Conservation (phyloP, 1,139 yeast genomes). For the Geotrichum phurueaensis region DNA sequence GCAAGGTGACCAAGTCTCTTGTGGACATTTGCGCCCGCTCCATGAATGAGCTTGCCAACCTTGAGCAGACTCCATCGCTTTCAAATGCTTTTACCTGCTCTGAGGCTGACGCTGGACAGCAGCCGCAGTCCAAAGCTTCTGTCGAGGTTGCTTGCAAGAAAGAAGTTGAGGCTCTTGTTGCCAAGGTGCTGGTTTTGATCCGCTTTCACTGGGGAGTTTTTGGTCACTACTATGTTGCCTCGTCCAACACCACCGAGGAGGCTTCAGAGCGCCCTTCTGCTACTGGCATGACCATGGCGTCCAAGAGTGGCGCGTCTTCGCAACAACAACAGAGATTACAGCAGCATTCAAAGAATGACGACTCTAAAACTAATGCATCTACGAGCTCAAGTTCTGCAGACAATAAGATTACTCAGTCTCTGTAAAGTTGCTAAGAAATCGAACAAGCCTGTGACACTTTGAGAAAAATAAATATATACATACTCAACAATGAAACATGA, state of each 20-base stretch:
- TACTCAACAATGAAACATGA: no score
- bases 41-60: slow-evolving; percentile 21
- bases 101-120: background rate
- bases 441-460: background rate
- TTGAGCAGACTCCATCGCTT: slow-evolving; percentile 23
- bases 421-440: background rate
- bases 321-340: background rate
- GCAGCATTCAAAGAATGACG: background rate
- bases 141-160: background rate
- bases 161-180: slow-evolving; percentile 26
- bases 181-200: slow-evolving; percentile 51
- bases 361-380: background rate
- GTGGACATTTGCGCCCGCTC: slow-evolving; percentile 21
- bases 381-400: background rate
- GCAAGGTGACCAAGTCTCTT: slow-evolving; percentile 30
- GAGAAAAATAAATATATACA: background rate
- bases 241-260: background rate
- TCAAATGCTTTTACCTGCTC: slow-evolving; percentile 11
- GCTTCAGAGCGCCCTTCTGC: background rate
- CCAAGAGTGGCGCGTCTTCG: background rate
- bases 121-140: background rate
- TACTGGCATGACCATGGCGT: background rate
- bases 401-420: background rate
- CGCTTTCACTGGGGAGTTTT: slow-evolving; percentile 75
- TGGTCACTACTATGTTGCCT: slow-evolving; percentile 37